phyloP scores from a whole-genome alignment of 257 asterid species.

The Gardenia jasminoides region DNA sequence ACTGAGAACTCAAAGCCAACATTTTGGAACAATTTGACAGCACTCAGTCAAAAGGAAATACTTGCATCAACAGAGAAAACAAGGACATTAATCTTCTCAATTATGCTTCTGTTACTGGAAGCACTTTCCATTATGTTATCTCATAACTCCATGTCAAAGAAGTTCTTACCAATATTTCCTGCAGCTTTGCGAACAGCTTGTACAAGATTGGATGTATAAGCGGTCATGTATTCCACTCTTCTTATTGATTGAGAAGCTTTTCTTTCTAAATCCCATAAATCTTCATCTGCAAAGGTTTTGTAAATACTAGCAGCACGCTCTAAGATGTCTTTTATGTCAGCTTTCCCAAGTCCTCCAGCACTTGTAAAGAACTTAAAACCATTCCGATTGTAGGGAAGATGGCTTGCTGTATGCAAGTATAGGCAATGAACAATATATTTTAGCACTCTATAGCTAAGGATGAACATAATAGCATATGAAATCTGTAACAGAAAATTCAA shows the following conservation, averaged over 20 bases:
- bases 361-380: slow-evolving; percentile 93
- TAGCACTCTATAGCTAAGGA: slow-evolving; percentile 1
- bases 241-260: slow-evolving; percentile 50
- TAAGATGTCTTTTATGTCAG: slow-evolving; percentile 89
- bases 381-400: slow-evolving; percentile 95
- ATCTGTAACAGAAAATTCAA: not conserved
- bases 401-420: slow-evolving; percentile 73
- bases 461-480: not conserved
- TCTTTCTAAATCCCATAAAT: slow-evolving; percentile 40
- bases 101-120: not conserved
- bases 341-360: slow-evolving; percentile 94
- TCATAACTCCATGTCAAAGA: slow-evolving; percentile 8
- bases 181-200: slow-evolving; percentile 94
- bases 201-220: slow-evolving; percentile 88
- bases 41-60: not conserved
- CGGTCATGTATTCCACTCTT: slow-evolving; percentile 82
- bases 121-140: not conserved
- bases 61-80: not conserved
- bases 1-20: not conserved
- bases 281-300: slow-evolving; percentile 55
- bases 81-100: slow-evolving; percentile 3
- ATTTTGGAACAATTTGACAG: not conserved
- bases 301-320: slow-evolving; percentile 75
- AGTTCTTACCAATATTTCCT: slow-evolving; percentile 60
- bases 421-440: slow-evolving; percentile 22